Evolutionary conservation across 768 basidiomycete genomes (phyloP).

Genomic region (Neoboletus brunneissimus): DNA sequence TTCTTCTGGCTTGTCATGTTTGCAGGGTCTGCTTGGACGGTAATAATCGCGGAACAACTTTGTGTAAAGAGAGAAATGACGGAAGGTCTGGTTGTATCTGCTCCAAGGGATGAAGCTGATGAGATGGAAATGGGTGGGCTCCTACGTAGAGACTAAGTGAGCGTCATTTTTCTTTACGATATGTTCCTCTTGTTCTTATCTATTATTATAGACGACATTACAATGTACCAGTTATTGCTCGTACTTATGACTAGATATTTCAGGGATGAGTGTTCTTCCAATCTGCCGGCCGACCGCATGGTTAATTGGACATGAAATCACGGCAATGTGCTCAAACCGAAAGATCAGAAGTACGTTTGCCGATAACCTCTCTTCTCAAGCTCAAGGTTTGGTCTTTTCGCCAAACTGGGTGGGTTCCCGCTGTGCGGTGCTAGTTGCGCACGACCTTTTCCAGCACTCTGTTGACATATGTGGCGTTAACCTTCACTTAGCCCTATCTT

Average conservation of each 20-base stretch:
- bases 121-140: slow-evolving; percentile 54
- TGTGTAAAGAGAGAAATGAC: slow-evolving; percentile 89
- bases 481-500: slow-evolving; percentile 3
- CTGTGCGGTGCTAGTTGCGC: slow-evolving; percentile 4
- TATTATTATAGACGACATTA: slow-evolving; percentile 12
- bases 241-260: slow-evolving; percentile 16
- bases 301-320: slow-evolving; percentile 4
- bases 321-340: background rate
- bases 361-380: slow-evolving; percentile 5
- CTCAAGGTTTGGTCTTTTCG: slow-evolving; percentile 14
- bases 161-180: slow-evolving; percentile 29
- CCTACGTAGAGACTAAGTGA: slow-evolving; percentile 59
- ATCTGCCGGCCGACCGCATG: slow-evolving; percentile 1
- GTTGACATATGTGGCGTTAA: slow-evolving; percentile 18
- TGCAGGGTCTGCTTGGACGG: slow-evolving; percentile 66
- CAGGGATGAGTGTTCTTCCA: slow-evolving; percentile 9
- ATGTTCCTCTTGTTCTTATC: slow-evolving; percentile 1
- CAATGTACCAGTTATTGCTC: slow-evolving; percentile 23
- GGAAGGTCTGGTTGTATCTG: slow-evolving; percentile 66
- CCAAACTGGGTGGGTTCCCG: background rate
- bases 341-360: background rate
- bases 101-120: slow-evolving; percentile 42
- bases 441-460: background rate
- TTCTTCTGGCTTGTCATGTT: slow-evolving; percentile 90
- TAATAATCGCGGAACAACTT: slow-evolving; percentile 85